Base-by-base conservation (phyloP, 2,329 filamentous ascomycete species). In the Calonectria pseudoreteaudii region DNA sequence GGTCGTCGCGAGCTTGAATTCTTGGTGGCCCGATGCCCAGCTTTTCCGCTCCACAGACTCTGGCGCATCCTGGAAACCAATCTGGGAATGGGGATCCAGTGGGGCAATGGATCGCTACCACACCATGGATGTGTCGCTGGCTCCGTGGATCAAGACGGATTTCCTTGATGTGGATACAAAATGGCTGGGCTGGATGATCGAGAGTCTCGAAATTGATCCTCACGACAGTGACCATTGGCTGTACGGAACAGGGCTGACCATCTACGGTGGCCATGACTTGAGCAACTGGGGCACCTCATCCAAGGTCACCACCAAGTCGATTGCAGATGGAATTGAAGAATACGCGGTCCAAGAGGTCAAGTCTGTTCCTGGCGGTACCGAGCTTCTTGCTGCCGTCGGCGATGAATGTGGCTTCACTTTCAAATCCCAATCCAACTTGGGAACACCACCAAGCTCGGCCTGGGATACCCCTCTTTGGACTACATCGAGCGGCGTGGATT, bases 121-220 rank as follows among this genome's bases (percentile, higher is more conserved):
- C 73, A 81, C 80, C 3, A 85, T 88, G 20, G 84, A 86, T 71
- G 84, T 87, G 1, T 80, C 86, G 0, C 87, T 87, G 38, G 89
- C 89, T 0, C 90, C 90, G 0, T 91, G 90, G 89, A 86, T 91
- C 68, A 84, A 88, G 76, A 85, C 87, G 28, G 84, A 86, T n/a
- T 88, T 88, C 69, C 81, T 89, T 20, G 85, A 87, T 4, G 79
- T 80, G 9, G 87, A 89, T 70, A 85, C 83, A 18, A 89, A 90
- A 82, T 85, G 85, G 36, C 81, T 92, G 4, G 90, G 90, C 1
- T 92, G 90, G 90, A 92, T 91, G 90, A 89, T 91, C 11, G 90
- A 92, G 77, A 83, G 87, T 0, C 81, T 92, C 10, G 88, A 88
- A 28, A 92, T 92, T 65, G 85, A 92, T 77, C 90, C 90, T 0